phyloP scores from a whole-genome alignment of 2,329 filamentous ascomycete species.

The Stemphylium beticola region DNA sequence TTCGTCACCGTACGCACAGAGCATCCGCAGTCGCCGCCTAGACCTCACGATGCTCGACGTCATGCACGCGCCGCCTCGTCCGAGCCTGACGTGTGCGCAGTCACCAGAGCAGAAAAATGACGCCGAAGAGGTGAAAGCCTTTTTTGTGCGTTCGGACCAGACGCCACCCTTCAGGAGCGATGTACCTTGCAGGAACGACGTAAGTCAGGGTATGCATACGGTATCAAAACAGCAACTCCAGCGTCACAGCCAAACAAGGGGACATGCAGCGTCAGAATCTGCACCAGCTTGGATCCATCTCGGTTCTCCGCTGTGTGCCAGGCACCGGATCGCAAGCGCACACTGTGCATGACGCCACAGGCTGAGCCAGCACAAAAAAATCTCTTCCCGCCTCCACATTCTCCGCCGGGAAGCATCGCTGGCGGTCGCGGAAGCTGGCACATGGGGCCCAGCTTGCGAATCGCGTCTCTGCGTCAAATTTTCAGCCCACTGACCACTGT shows the following conservation, averaged over 20 bases:
- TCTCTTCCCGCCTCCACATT: conserved; percentile 32
- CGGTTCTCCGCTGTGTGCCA: conserved; percentile 9
- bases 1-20: conserved; percentile 13
- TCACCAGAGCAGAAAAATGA: conserved; percentile 3
- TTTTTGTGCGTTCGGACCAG: background rate
- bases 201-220: background rate
- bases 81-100: conserved; percentile 2
- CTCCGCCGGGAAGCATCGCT: conserved; percentile 18
- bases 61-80: conserved; percentile 29
- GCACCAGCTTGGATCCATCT: conserved; percentile 1
- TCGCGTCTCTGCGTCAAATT: conserved; percentile 33
- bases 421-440: conserved; percentile 9
- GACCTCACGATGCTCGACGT: conserved; percentile 47
- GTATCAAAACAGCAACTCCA: conserved; percentile 4
- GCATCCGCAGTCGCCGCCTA: conserved; percentile 13
- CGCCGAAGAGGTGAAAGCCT: background rate
- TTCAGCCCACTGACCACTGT: conserved; percentile 15
- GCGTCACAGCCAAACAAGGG: background rate
- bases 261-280: conserved; percentile 2
- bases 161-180: background rate
- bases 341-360: conserved; percentile 14
- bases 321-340: conserved; percentile 9
- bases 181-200: background rate
- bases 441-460: conserved; percentile 10
- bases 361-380: conserved; percentile 16